Evolutionary conservation across 768 basidiomycete genomes (phyloP).

Genomic region (Xerocomellus chrysenteron): DNA sequence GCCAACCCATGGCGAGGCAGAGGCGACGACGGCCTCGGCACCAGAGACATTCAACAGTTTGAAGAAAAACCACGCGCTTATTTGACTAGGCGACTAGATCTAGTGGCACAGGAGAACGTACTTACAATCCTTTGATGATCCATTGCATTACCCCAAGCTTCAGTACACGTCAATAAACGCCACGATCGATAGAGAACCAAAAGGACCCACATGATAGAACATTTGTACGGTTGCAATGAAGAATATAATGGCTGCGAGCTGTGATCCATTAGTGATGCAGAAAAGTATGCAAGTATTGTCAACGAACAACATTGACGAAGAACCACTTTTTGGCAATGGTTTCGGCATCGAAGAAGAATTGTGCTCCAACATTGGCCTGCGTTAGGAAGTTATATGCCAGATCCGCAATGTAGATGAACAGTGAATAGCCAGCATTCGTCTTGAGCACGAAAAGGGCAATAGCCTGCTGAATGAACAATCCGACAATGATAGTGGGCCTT

Average conservation of each 20-base stretch:
- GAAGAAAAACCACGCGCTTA: slow-evolving; percentile 90
- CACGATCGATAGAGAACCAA: not conserved
- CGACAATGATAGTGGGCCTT: slow-evolving; percentile 86
- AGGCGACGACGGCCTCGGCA: slow-evolving; percentile 90
- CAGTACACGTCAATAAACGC: not conserved
- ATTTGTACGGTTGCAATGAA: slow-evolving; percentile 93
- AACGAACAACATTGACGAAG: slow-evolving; percentile 72
- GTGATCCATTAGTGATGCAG: slow-evolving; percentile 15
- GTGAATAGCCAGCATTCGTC: slow-evolving; percentile 72
- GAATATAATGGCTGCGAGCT: slow-evolving; percentile 84
- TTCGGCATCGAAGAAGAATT: slow-evolving; percentile 78
- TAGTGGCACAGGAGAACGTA: slow-evolving; percentile 2
- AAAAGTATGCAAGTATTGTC: slow-evolving; percentile 3
- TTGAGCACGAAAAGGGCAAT: slow-evolving; percentile 91
- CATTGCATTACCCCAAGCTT: slow-evolving; percentile 89
- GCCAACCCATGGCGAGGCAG: slow-evolving; percentile 92
- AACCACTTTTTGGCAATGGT: slow-evolving; percentile 74
- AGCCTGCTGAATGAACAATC: slow-evolving; percentile 80
- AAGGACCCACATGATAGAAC: slow-evolving; percentile 65
- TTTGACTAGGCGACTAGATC: not conserved
- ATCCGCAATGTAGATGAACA: slow-evolving; percentile 82
- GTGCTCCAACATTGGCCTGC: slow-evolving; percentile 66
- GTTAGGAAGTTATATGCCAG: slow-evolving; percentile 79
- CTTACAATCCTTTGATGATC: slow-evolving; percentile 82
- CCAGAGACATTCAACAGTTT: slow-evolving; percentile 91